These are phyloP conservation scores for Aquanectria penicillioides DNA, from an alignment of 2,329 filamentous ascomycete genomes.

Conservation along the genomic window DNA sequence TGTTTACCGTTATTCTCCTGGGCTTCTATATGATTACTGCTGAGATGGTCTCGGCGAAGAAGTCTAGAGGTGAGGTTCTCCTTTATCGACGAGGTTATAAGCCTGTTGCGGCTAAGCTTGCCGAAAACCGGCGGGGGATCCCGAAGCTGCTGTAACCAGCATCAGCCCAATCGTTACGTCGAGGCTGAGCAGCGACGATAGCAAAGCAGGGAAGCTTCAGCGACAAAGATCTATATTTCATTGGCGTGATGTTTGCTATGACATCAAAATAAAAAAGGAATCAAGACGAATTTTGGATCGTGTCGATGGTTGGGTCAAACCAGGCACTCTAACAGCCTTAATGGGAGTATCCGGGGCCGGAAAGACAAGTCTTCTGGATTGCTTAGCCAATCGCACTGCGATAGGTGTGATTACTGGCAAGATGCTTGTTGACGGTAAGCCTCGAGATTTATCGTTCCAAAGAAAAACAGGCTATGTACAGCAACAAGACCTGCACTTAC, in stretches of 20 bases:
- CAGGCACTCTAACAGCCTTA: slow-evolving; percentile 86
- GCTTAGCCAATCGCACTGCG: slow-evolving; percentile 83
- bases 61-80: slow-evolving; percentile 80
- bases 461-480: slow-evolving; percentile 93
- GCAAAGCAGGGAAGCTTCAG: too few species aligned
- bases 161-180: too few species aligned
- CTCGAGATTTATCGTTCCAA: slow-evolving; percentile 84
- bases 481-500: slow-evolving; percentile 89
- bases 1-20: slow-evolving; percentile 73
- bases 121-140: too few species aligned
- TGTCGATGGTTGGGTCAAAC: slow-evolving; percentile 93
- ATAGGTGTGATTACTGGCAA: slow-evolving; percentile 90
- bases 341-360: slow-evolving; percentile 96
- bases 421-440: slow-evolving; percentile 74
- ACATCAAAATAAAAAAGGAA: slow-evolving; percentile 81
- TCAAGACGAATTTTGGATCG: slow-evolving; percentile 81
- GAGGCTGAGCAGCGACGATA: too few species aligned
- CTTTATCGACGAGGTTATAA: slow-evolving; percentile 76
- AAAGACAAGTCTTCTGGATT: slow-evolving; percentile 90
- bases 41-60: slow-evolving; percentile 72
- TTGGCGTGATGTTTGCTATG: slow-evolving; percentile 81
- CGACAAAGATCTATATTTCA: too few species aligned
- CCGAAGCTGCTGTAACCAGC: too few species aligned
- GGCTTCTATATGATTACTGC: slow-evolving; percentile 69
- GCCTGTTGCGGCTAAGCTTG: too few species aligned